A percentile compares a stretch with the other conserved stretches of the same genome.
Evolutionary conservation across 805 yeast genomes (phyloP).

Genomic region (Barnettozyma salicaria): DNA sequence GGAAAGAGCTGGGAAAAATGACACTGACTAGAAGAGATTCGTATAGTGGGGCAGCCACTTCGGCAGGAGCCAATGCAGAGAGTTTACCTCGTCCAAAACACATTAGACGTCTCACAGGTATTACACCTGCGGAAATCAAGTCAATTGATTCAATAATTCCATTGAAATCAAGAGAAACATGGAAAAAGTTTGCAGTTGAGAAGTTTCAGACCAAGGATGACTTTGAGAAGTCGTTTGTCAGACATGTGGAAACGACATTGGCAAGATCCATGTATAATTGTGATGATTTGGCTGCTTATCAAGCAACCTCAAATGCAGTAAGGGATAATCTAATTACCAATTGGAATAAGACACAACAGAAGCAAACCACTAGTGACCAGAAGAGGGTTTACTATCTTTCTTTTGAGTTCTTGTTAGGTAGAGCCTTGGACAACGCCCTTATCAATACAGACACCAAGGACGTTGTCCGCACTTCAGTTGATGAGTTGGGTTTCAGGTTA

Average conservation of each 20-base stretch:
- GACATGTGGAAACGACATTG: constrained; percentile 83
- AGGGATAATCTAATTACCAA: constrained; percentile 76
- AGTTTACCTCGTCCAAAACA: constrained; percentile 36
- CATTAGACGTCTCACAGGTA: constrained; percentile 80
- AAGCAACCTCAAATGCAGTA: constrained; percentile 74
- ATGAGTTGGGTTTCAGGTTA: constrained; percentile 77
- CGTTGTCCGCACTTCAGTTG: constrained; percentile 47
- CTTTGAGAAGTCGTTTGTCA: constrained; percentile 64
- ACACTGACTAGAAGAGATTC: constrained; percentile 13
- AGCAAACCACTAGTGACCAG: constrained; percentile 74
- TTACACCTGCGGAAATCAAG: constrained; percentile 83
- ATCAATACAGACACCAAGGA: constrained; percentile 70
- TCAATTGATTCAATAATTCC: constrained; percentile 81
- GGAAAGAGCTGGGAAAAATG: not conserved
- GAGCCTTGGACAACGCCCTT: constrained; percentile 91
- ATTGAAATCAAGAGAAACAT: constrained; percentile 62
- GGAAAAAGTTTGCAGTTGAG: constrained; percentile 64
- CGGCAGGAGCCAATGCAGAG: constrained; percentile 11
- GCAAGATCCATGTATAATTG: constrained; percentile 92
- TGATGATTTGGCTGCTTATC: constrained; percentile 88
- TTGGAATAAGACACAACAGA: constrained; percentile 93
- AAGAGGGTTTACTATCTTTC: constrained; percentile 85
- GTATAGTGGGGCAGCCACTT: constrained; percentile 12
- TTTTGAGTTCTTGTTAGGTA: constrained; percentile 87
- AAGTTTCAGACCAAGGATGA: constrained; percentile 42